Base-by-base conservation (phyloP, 2,329 filamentous ascomycete genomes). In the Xylaria multiplex region DNA sequence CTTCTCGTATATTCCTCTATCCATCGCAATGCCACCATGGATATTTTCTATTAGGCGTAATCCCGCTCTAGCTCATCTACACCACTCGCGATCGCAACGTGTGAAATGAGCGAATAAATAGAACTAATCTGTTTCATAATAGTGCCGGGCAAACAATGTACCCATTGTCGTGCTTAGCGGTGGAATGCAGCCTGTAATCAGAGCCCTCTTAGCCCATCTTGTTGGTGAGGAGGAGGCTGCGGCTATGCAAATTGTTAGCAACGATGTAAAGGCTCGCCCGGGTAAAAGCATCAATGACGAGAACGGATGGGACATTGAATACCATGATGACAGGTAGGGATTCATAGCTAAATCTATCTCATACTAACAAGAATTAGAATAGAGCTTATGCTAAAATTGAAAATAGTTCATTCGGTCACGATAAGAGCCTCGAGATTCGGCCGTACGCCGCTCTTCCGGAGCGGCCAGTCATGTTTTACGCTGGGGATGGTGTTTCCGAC, bases 401-500 rank as follows among this genome's bases (percentile, higher is more conserved):
- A 45, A 61, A 65, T 68, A 92, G 91, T 76, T 86, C 90, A 65
- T 96, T 96, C 74, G 96, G 96, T n/a, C 96, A 99, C 77, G 95
- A 99, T 85, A 99, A 99, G 87, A 94, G 91, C 30, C 84, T 95
- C 60, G 93, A 96, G 77, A 93, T 99, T 74, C 89, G 92, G 70
- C 93, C 93, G 58, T 98, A 98, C 80, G 90, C 91, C 2, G 84
- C 88, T 30, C 84, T 97, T 49, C 89, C 92, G 0, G 83, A 91
- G 74, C 86, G 93, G 48, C 96, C 96, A 2, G 90, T 88, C 45
- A 88, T 98, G 81, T 93, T 98, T 79, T 99, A 99, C 75, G 95
- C 96, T 37, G 96, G 96, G 65, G 95, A 98, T 74, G 95, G 95
- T 55, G 93, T 97, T 4, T 96, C 92, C 2, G 95, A 98, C 77